Conservation (phyloP, 805 yeast species). For the Ascoidea tarda region DNA sequence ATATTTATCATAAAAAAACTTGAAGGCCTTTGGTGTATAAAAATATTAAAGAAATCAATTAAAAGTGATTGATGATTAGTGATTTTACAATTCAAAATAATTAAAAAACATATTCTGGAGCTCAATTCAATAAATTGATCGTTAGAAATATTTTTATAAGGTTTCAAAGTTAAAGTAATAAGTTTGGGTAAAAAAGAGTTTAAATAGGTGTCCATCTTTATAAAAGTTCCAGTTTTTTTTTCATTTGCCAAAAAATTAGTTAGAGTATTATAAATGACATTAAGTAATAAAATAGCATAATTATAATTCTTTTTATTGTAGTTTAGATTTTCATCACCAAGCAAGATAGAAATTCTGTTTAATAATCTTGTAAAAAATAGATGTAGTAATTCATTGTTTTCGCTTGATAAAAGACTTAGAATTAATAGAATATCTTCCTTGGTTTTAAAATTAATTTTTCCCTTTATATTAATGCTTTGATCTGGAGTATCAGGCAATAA, state of each 20-base stretch:
- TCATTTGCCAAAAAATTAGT: not conserved
- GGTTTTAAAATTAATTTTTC: conserved; percentile 11
- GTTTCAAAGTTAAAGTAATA: too few species aligned
- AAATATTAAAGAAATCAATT: conserved; percentile 22
- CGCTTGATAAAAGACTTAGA: conserved; percentile 6
- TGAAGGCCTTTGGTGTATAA: conserved; percentile 15
- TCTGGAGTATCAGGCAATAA: conserved; percentile 32
- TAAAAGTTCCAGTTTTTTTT: conserved; percentile 1
- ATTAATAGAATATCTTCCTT: conserved; percentile 14
- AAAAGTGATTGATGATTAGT: conserved; percentile 30
- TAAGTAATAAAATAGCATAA: conserved; percentile 4
- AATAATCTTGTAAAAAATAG: conserved; percentile 27
- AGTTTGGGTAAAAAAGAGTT: conserved; percentile 25
- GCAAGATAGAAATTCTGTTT: conserved; percentile 16
- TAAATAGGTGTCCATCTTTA: conserved; percentile 20
- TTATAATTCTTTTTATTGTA: not conserved
- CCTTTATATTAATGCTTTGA: conserved; percentile 15
- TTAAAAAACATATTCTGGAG: conserved; percentile 21
- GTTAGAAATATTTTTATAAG: conserved; percentile 1
- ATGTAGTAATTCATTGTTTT: conserved; percentile 29
- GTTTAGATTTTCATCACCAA: not conserved
- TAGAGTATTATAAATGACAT: conserved; percentile 5
- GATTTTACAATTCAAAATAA: conserved; percentile 17
- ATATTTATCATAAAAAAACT: conserved; percentile 1
- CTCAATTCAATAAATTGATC: conserved; percentile 14